phyloP scores from a whole-genome alignment of 1,284 basidiomycete species.

The Pholiota adiposa region DNA sequence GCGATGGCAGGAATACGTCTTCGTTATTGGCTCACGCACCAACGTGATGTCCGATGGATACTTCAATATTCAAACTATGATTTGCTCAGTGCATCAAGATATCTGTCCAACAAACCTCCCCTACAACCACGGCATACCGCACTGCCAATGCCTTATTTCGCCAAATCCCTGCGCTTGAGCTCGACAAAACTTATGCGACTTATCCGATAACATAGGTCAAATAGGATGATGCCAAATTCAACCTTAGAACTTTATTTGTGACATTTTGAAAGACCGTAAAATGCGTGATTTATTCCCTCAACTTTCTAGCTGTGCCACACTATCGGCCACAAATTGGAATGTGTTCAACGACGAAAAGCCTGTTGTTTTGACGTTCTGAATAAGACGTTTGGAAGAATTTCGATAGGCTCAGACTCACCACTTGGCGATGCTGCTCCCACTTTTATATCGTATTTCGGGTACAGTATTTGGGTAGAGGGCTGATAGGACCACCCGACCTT shows the following conservation, averaged over 20 bases:
- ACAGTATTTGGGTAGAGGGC: conserved; percentile 45
- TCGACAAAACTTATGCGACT: conserved; percentile 22
- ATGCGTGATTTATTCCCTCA: conserved; percentile 30
- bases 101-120: conserved; percentile 18
- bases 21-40: not conserved
- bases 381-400: too few species aligned
- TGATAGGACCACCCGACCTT: conserved; percentile 57
- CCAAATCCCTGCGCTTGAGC: conserved; percentile 28
- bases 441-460: conserved; percentile 33
- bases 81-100: conserved; percentile 21
- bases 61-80: conserved; percentile 21
- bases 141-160: conserved; percentile 32
- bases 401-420: conserved; percentile 9
- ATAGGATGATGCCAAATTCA: not conserved
- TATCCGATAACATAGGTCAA: conserved; percentile 19
- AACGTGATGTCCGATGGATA: conserved; percentile 20
- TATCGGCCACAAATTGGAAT: conserved; percentile 56
- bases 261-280: too few species aligned
- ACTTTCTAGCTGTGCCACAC: conserved; percentile 52
- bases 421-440: not conserved
- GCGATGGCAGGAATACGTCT: not conserved
- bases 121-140: not conserved
- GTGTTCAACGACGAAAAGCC: conserved; percentile 53
- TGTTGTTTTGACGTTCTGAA: conserved; percentile 22
- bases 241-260: not conserved